Evolutionary conservation across 2,329 filamentous ascomycete genomes (phyloP), one percentile per base, ranked within the genome.

Genomic region (Clathrospora elynae): DNA sequence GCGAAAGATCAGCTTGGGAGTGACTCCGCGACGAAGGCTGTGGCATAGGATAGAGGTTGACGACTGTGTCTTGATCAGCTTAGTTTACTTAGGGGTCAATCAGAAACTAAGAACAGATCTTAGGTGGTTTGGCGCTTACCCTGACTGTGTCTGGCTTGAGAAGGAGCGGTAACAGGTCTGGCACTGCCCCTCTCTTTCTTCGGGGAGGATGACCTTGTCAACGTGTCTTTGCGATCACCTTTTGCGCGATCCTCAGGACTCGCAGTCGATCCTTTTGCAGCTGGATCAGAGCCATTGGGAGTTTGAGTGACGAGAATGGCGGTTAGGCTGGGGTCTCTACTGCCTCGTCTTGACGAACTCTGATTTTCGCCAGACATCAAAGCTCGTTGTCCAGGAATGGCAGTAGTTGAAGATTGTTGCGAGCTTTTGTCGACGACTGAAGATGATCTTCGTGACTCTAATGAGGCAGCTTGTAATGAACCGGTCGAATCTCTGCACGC

Each of bases 291-390:
- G 3, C 53, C 36, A 31, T 66, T 66, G n/a, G 57, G 59, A 9
- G 64, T 62, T 26, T 70, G 63, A n/a, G 68, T 71, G 18, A 71
- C 64, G 13, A 71, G 51, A 36, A 71, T 70, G 2, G 67, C 66
- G 13, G 68, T 71, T 29, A 71, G 43, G 46, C 67, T 71, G n/a
- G 68, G 62, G 49, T 71, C 68, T 32, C 61, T 66, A 40, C 68
- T 71, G 7, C 64, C 67, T 47, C 68, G 59, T 39, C 68, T 59
- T 8, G 68, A 70, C 28, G 62, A 61, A 42, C 51, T 65, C 33
- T 65, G 64, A 20, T 67, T 67, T 38, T 71, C 66, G 8, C 53
- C 54, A 14, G 62, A 63, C n/a, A 46, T 33, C 8, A 54, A 33
- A 24, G 50, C 42, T 19, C 49, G 52, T 25, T 52, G 42, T 10